These are phyloP conservation scores for Cutaneotrichosporon sp. DNA, from an alignment of 1,284 basidiomycete genomes.

Conservation along the genomic window DNA sequence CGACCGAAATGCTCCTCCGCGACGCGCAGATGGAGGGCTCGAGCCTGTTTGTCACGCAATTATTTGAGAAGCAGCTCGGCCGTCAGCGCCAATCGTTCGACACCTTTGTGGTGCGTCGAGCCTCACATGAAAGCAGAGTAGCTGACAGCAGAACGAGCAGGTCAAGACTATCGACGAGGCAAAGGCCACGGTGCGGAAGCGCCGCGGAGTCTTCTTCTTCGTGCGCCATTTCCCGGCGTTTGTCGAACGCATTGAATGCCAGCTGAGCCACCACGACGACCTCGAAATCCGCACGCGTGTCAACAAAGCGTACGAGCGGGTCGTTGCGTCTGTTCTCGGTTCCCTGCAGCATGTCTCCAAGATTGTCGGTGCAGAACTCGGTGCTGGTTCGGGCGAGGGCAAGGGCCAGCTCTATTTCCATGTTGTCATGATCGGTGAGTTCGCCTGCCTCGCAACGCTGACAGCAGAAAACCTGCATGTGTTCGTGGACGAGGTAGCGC, in stretches of 20 bases:
- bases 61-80: conserved; percentile 75
- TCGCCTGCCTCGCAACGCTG: neutral
- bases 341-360: conserved; percentile 91
- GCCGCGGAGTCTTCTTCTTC: conserved; percentile 82
- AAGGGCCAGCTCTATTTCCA: conserved; percentile 96
- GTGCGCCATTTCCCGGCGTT: conserved; percentile 89
- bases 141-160: conserved; percentile 64
- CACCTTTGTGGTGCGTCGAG: conserved; percentile 65
- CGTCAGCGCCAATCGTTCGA: conserved; percentile 69
- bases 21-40: conserved; percentile 70
- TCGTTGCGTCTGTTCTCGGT: conserved; percentile 85
- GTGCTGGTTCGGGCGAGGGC: conserved; percentile 63
- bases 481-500: conserved; percentile 74
- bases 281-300: conserved; percentile 73
- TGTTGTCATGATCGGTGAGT: conserved; percentile 85
- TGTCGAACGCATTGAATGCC: conserved; percentile 74
- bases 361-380: conserved; percentile 61
- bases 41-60: conserved; percentile 65
- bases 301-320: conserved; percentile 77
- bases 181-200: conserved; percentile 67
- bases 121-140: neutral
- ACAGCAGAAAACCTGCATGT: conserved; percentile 88
- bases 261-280: conserved; percentile 66
- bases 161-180: conserved; percentile 85
- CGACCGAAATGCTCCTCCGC: conserved; percentile 68